phyloP scores from a whole-genome alignment of 257 asterid species.

The Rehmannia glutinosa region DNA sequence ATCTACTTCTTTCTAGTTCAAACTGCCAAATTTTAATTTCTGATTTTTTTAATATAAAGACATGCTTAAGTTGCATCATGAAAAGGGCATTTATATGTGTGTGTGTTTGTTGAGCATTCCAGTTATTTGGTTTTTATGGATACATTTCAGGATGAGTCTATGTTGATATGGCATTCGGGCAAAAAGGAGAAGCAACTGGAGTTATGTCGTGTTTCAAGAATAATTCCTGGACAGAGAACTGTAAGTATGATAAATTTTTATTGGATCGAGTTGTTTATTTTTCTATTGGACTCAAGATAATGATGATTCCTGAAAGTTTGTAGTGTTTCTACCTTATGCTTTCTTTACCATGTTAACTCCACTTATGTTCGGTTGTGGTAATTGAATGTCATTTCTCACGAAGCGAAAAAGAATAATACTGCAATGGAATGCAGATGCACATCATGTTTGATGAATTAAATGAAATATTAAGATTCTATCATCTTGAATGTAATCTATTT shows the following conservation, averaged over 20 bases:
- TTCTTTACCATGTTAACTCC: too few species aligned
- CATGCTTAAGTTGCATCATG: too few species aligned
- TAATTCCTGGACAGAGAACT: slow-evolving; percentile 95
- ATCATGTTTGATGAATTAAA: neutral
- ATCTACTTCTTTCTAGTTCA: too few species aligned
- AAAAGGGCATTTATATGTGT: too few species aligned
- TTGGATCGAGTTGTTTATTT: too few species aligned
- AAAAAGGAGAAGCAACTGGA: slow-evolving; percentile 83
- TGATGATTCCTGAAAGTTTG: neutral
- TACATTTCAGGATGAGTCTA: slow-evolving; percentile 75
- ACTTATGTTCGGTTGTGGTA: neutral
- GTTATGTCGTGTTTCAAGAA: slow-evolving; percentile 60
- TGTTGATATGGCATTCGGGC: slow-evolving; percentile 82
- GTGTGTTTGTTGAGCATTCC: too few species aligned
- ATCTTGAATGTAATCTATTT: neutral
- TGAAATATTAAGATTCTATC: neutral
- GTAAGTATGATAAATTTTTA: slow-evolving; percentile 53
- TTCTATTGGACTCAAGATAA: neutral
- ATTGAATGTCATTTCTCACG: neutral
- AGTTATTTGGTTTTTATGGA: slow-evolving; percentile 9
- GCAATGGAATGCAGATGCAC: too few species aligned
- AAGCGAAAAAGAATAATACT: neutral
- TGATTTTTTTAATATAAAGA: neutral
- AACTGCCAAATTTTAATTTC: too few species aligned
- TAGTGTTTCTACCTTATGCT: neutral